These are phyloP conservation scores for Nidula microcarpa DNA, from an alignment of 768 basidiomycete species.

Conservation along the genomic window DNA sequence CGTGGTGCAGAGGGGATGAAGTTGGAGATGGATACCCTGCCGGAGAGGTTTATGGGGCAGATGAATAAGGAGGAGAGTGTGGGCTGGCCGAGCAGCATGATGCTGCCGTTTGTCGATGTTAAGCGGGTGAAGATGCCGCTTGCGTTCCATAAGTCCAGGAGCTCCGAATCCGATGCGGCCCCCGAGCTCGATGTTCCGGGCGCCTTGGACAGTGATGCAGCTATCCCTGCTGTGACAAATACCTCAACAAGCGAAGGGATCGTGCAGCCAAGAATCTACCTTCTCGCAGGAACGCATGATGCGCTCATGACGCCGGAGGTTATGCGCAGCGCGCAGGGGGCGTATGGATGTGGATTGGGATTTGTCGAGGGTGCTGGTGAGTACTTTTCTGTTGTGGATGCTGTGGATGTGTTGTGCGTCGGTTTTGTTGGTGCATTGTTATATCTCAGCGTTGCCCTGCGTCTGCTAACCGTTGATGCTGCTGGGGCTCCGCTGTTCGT, in stretches of 20 bases:
- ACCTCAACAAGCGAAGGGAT: not conserved
- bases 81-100: conserved; percentile 11
- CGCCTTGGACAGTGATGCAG: too few relatives aligned
- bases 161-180: not conserved
- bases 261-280: not conserved
- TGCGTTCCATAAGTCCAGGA: not conserved
- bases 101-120: conserved; percentile 8
- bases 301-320: conserved; percentile 1
- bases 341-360: conserved; percentile 1
- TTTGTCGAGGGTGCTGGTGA: conserved; percentile 3
- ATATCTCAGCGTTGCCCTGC: too few relatives aligned
- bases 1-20: too few relatives aligned
- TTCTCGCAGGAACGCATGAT: conserved; percentile 1
- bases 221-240: too few relatives aligned
- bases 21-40: not conserved
- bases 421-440: too few relatives aligned
- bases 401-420: too few relatives aligned
- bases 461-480: too few relatives aligned
- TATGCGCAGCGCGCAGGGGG: not conserved
- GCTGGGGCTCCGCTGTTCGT: too few relatives aligned
- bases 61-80: conserved; percentile 10
- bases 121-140: conserved; percentile 4
- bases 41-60: conserved; percentile 3
- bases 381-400: not conserved
- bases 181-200: not conserved